phyloP scores from a whole-genome alignment of 208 protist species.

The Vickermania ingenoplastis region DNA sequence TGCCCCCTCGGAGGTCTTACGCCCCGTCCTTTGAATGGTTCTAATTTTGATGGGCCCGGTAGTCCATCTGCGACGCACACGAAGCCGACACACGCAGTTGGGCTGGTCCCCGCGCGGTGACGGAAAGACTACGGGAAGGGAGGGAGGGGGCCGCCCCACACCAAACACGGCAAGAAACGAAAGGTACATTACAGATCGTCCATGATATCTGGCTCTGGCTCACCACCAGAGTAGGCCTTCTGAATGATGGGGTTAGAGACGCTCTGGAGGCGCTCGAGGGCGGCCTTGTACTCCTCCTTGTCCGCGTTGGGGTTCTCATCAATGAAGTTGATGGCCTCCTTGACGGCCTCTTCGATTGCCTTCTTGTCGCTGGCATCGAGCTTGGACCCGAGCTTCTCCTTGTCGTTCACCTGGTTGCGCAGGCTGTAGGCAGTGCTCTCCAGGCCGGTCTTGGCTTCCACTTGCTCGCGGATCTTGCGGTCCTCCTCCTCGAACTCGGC shows the following conservation, averaged over 20 bases:
- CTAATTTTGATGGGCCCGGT: no score
- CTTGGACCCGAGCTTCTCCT: slow-evolving; percentile 88
- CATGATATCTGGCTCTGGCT: slow-evolving; percentile 28
- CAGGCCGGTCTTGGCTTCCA: slow-evolving; percentile 90
- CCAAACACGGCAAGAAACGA: no score
- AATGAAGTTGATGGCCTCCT: slow-evolving; percentile 92
- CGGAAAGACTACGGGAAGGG: no score
- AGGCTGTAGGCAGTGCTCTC: slow-evolving; percentile 95
- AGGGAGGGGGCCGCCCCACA: no score
- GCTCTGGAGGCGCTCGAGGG: slow-evolving; percentile 88
- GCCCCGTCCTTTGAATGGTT: no score
- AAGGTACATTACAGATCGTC: slow-evolving; percentile 84
- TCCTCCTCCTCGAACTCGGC: slow-evolving; percentile 90
- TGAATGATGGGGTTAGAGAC: slow-evolving; percentile 95
- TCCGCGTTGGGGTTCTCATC: slow-evolving; percentile 92
- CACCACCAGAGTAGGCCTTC: slow-evolving; percentile 65
- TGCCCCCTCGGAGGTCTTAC: no score
- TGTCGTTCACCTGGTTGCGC: slow-evolving; percentile 90
- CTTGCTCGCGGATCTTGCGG: slow-evolving; percentile 56
- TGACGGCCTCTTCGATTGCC: slow-evolving; percentile 73
- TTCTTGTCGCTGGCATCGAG: slow-evolving; percentile 88
- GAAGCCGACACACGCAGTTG: no score
- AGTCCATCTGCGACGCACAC: no score
- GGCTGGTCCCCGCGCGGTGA: no score
- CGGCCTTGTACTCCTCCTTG: slow-evolving; percentile 90